Base-by-base conservation (phyloP, 2,329 filamentous ascomycete species). In the Apiospora pterosperma region DNA sequence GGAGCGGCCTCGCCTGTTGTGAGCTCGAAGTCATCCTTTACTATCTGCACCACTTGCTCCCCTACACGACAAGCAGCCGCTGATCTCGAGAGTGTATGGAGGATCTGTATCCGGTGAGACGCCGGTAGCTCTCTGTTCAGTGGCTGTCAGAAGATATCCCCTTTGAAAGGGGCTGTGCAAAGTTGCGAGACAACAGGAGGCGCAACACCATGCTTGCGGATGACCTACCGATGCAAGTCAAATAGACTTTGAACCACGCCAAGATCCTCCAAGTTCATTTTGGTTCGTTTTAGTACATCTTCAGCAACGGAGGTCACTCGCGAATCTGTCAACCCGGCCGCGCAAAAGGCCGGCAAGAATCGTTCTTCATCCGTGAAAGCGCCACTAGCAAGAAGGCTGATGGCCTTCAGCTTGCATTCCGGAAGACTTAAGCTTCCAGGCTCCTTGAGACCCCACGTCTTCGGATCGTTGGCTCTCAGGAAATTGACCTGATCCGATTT, bases 281-380 rank as follows among this genome's bases (percentile, higher is more conserved):
- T 85, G 36, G 87, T 91, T 68, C 94, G 85, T 77, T 97, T 99
- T 68, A 98, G 78, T 60, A 96, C 87, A 71, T 97, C 93, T 64
- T 97, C 93, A 0, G 92, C 95, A n/a, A 92, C 81, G n/a, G 91
- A 88, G 12, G 92, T 89, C 41, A 97, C 89, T 10, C 90, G 87
- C 39, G 90, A 92, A 69, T 97, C 96, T 1, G 89, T 81, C 76
- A 94, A 94, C 0, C 93, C 90, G 31, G 93, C 90, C 5, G 94
- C 93, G 74, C 92, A 93, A 1, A 98, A 78, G 0, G 93, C 91
- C 0, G 95, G 91, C 14, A 97, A 76, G 70, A 97, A 93, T 36
- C 93, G 89, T 73, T 98, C 92, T 0, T 88, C 79, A 67, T 97
- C 93, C 0, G 82, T 89, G 76, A 99, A 98, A 7, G 94, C 89